Evolutionary conservation across 768 basidiomycete species (phyloP).

Genomic region (Suillus subalutaceus): DNA sequence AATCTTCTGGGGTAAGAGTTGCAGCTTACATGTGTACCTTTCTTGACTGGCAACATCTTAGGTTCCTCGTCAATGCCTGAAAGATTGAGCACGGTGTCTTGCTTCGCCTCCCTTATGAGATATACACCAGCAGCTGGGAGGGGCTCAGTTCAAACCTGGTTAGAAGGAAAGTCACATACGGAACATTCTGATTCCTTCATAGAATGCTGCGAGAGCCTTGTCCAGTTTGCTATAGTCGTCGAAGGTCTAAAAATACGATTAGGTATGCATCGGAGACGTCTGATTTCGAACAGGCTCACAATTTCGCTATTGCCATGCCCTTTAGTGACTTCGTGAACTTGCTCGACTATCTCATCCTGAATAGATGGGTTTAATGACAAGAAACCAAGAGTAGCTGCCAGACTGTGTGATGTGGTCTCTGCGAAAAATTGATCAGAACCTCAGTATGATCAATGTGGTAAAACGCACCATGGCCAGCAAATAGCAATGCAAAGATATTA

Average conservation of each 20-base stretch:
- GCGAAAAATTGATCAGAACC: not conserved
- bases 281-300: conserved; percentile 15
- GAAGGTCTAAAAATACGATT: conserved; percentile 13
- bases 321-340: conserved; percentile 30
- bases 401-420: conserved; percentile 38
- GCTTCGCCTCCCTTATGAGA: conserved; percentile 32
- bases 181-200: conserved; percentile 38
- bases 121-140: conserved; percentile 31
- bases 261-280: not conserved
- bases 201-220: conserved; percentile 32
- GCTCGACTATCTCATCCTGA: conserved; percentile 35
- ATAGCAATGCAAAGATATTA: conserved; percentile 53
- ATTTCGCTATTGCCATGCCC: conserved; percentile 21
- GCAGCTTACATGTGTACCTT: conserved; percentile 24
- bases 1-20: not conserved
- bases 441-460: not conserved
- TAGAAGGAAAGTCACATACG: conserved; percentile 24
- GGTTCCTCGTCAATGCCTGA: conserved; percentile 17
- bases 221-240: conserved; percentile 33
- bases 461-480: conserved; percentile 59
- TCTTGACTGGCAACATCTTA: conserved; percentile 23
- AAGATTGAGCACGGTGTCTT: conserved; percentile 28
- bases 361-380: conserved; percentile 31
- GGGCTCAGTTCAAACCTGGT: not conserved
- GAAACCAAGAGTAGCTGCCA: conserved; percentile 36